Percentiles rank a stretch among this genome's conserved stretches.
These are phyloP conservation scores for Penicillium subrubescens DNA, from an alignment of 495 filamentous ascomycete genomes.

Conservation along the genomic window DNA sequence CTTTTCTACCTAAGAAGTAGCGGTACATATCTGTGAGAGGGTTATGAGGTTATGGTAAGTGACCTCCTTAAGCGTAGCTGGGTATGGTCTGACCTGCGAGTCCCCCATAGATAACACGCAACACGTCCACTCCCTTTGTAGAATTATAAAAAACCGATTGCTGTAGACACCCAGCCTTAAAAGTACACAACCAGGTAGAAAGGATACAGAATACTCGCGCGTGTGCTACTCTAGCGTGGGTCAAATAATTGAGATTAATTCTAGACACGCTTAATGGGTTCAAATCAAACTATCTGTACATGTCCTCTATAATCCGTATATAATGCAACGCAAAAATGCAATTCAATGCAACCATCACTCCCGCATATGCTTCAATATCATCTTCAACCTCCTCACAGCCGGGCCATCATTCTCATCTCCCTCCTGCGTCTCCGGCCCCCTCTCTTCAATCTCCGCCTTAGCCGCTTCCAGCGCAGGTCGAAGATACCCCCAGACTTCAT, in stretches of 20 bases:
- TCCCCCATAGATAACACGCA: too few relatives aligned
- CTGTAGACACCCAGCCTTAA: too few relatives aligned
- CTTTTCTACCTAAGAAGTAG: too few relatives aligned
- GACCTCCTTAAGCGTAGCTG: too few relatives aligned
- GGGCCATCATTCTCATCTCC: slow-evolving; percentile 37
- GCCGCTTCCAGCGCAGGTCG: slow-evolving; percentile 63
- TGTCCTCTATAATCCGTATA: background rate
- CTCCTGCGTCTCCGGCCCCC: slow-evolving; percentile 42
- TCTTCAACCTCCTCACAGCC: slow-evolving; percentile 51
- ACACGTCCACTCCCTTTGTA: too few relatives aligned
- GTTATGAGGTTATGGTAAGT: too few relatives aligned
- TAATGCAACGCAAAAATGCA: background rate
- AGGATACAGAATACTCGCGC: too few relatives aligned
- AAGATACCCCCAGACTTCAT: slow-evolving; percentile 80
- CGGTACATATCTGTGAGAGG: too few relatives aligned
- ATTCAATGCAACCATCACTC: slow-evolving; percentile 16
- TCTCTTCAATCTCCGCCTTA: slow-evolving; percentile 56
- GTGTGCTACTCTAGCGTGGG: too few relatives aligned
- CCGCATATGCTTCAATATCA: slow-evolving; percentile 53
- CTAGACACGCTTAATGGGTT: background rate
- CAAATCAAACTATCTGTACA: background rate
- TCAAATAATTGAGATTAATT: too few relatives aligned
- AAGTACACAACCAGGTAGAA: background rate
- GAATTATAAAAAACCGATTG: too few relatives aligned
- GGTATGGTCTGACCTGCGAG: too few relatives aligned